phyloP scores from a whole-genome alignment of 331 rosid species.

The Quercus tomentella region DNA sequence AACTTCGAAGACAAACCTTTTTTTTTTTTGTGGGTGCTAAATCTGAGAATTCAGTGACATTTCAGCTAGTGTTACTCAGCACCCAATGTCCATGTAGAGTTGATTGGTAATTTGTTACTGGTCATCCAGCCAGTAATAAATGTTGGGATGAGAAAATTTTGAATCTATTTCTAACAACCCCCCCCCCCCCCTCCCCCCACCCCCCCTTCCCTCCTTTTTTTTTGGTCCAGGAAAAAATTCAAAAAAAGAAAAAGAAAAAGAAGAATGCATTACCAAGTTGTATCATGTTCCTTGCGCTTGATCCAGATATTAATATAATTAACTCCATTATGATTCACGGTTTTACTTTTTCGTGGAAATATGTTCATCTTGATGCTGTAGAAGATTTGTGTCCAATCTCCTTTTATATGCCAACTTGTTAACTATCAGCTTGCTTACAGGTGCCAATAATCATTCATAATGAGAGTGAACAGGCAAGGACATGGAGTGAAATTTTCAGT shows the following conservation, averaged over 20 bases:
- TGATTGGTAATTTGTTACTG: neutral
- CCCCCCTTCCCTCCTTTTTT: neutral
- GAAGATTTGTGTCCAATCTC: constrained; percentile 4
- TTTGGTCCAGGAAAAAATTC: neutral
- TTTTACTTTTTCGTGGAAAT: constrained; percentile 3
- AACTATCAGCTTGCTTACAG: constrained; percentile 34
- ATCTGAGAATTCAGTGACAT: neutral
- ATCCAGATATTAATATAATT: neutral
- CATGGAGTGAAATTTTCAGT: constrained; percentile 86
- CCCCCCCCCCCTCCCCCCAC: neutral
- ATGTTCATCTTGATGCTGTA: neutral
- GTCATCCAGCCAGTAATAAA: neutral
- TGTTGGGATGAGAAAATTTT: neutral
- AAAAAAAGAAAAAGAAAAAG: neutral
- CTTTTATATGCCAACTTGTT: constrained; percentile 1
- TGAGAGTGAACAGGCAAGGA: constrained; percentile 82
- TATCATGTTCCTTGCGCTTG: constrained; percentile 5
- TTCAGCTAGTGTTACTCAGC: neutral
- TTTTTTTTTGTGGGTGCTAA: neutral
- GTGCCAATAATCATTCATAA: constrained; percentile 80
- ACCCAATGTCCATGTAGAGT: neutral
- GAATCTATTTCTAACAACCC: neutral
- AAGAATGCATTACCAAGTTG: neutral
- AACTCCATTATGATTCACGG: constrained; percentile 1
- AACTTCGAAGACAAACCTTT: constrained; percentile 7